These are phyloP conservation scores for Stephanodiscus minutulus DNA, from an alignment of 108 stramenopile genomes.

Conservation along the genomic window DNA sequence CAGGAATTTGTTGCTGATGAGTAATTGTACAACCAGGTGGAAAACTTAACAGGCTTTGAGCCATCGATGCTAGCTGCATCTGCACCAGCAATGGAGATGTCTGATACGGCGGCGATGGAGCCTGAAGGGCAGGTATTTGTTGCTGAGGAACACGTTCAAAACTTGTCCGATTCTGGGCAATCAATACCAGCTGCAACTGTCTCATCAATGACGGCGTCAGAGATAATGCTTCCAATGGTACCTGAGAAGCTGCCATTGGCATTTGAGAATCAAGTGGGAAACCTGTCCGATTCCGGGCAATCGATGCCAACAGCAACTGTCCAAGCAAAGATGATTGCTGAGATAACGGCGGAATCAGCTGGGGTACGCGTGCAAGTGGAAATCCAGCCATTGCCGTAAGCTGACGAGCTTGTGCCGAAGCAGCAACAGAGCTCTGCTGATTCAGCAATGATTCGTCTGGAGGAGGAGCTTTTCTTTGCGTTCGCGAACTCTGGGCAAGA, in stretches of 20 bases:
- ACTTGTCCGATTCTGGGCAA: neutral
- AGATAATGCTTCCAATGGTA: neutral
- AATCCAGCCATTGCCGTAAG: constrained; percentile 1
- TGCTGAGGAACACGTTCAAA: neutral
- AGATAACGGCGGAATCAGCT: neutral
- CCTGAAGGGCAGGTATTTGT: neutral
- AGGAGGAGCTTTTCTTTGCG: neutral
- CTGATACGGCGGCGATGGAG: neutral
- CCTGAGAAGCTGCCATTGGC: neutral
- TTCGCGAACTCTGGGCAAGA: constrained; percentile 1
- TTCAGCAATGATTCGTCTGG: neutral
- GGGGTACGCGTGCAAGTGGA: neutral
- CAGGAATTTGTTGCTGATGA: no score
- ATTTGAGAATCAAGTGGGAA: neutral
- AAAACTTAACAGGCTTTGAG: no score
- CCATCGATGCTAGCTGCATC: neutral
- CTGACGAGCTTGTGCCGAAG: neutral
- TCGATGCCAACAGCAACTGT: no score
- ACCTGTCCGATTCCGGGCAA: neutral
- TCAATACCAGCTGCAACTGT: neutral
- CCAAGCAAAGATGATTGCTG: constrained; percentile 1
- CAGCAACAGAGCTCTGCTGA: neutral
- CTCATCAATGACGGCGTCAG: neutral
- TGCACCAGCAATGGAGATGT: neutral
- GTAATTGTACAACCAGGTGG: no score